Evolutionary conservation across 331 rosid species (phyloP).

Genomic region (Malus hybrid): DNA sequence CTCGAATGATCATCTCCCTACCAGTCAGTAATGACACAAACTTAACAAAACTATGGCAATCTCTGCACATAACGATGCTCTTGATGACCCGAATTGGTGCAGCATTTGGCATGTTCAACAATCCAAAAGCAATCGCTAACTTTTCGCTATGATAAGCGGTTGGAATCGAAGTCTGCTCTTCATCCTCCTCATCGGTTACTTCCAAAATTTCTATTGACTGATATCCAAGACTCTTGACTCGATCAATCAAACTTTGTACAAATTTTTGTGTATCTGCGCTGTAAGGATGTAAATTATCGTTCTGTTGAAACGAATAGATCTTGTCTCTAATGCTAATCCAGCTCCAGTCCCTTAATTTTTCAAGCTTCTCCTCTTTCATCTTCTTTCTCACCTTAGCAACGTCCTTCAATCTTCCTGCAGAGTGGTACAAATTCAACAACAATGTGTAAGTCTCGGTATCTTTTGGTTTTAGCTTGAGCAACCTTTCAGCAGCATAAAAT

Average conservation of each 20-base stretch:
- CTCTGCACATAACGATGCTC: slow-evolving; percentile 69
- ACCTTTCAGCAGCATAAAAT: slow-evolving; percentile 59
- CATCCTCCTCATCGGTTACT: slow-evolving; percentile 35
- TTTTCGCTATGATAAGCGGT: slow-evolving; percentile 65
- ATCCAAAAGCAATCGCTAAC: slow-evolving; percentile 68
- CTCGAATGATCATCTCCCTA: slow-evolving; percentile 72
- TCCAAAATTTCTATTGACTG: slow-evolving; percentile 41
- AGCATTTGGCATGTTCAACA: slow-evolving; percentile 47
- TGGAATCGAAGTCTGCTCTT: slow-evolving; percentile 15
- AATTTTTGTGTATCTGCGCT: slow-evolving; percentile 29
- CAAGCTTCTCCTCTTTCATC: slow-evolving; percentile 65
- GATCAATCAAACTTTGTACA: slow-evolving; percentile 42
- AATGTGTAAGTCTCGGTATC: slow-evolving; percentile 44
- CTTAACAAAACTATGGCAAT: slow-evolving; percentile 67
- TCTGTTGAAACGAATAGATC: slow-evolving; percentile 63
- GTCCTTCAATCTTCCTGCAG: slow-evolving; percentile 53
- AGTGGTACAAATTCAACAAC: slow-evolving; percentile 52
- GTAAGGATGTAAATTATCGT: slow-evolving; percentile 42
- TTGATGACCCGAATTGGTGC: slow-evolving; percentile 57
- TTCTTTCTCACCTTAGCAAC: slow-evolving; percentile 57
- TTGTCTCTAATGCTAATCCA: slow-evolving; percentile 73
- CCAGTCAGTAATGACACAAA: slow-evolving; percentile 39
- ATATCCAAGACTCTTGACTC: slow-evolving; percentile 63
- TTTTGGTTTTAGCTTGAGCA: slow-evolving; percentile 71
- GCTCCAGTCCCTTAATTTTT: slow-evolving; percentile 72